Base-by-base conservation (phyloP, 495 filamentous ascomycete genomes). In the Aspergillus sclerotiicarbonarius region DNA sequence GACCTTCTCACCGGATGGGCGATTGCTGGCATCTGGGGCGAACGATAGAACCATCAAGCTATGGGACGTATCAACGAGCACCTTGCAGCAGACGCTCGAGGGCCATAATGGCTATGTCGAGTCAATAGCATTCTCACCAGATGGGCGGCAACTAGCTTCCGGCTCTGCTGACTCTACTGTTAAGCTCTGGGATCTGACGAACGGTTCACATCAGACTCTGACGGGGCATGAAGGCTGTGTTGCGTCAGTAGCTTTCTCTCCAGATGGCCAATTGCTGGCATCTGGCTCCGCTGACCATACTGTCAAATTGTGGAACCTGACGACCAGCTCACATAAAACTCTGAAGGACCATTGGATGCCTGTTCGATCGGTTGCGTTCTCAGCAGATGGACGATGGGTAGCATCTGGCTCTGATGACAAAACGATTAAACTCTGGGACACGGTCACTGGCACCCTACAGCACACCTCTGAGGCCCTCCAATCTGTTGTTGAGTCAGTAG, bases 1-100 rank as follows among this genome's bases (percentile, higher is more conserved):
- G 2, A 54, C 51, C 19, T 62, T 62, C 56, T 62, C 56, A 13
- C 44, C 51, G 8, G 18, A 57, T 56, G 19, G 61, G 8, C 62
- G 60, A 53, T 49, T 62, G 39, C 16, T 75, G 1, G 63, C 54
- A 16, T 72, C 66, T 13, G 56, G 32, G 6, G 67, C 60, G 21
- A 0, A 20, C 18, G 60, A 71, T 47, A 52, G 58, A 0, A 74
- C 66, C 25, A 57, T 69, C 19, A 60, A 67, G 57, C 54, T 75
- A 49, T 77, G 73, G 70, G 64, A 69, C 51, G 16, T 55, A 3
- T 33, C 19, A 6, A 57, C 51, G 41, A 58, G 58, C 48, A 32
- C 35, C 4, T 32, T 53, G 4, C 35, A 41, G n/a, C 53, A 48
- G 12, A 48, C 19, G 3, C 20, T 56, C 25, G 9, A 33, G 16